Evolutionary conservation across 495 filamentous ascomycete species (phyloP), one percentile per base, ranked within the genome.

Genomic region (Amniculicola lignicola): DNA sequence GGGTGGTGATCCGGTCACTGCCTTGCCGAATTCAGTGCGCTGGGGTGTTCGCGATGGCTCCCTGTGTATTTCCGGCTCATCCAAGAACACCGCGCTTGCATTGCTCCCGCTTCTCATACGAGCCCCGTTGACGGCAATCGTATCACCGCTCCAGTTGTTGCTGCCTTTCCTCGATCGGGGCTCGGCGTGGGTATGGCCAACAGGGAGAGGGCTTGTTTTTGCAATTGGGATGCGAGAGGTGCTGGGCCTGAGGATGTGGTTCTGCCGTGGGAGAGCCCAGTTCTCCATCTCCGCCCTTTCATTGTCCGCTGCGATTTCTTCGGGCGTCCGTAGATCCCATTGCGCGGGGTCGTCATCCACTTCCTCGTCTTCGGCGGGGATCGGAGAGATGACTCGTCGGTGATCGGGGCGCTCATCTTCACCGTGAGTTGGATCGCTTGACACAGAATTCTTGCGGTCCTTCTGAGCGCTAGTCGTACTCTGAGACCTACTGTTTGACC

Each of bases 191-290:
- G 84, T 77, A 29, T 79, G 69, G 1, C 87, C 82, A 50, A 91
- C 81, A n/a, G 89, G 89, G 22, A 82, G 77, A 1, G 87, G 85
- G 62, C 88, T 95, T 10, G 78, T 69, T 57, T 86, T 89, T 10
- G 86, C 81, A 35, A 97, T 76, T 0, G 93, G 93, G 59, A 98
- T 96, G 21, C 87, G 79, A 23, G 91, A 96, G 15, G 69, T 70
- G 57, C 73, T 72, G 23, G 70, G 70, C 33, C 68, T 59, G n/a
- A 70, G 50, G 22, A 44, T 41, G 36, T 70, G 66, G 22, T 63
- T 64, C 27, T 40, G 74, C 74, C 29, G 65, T 70, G 22, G 58
- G n/a, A n/a, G n/a, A 62, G 33, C 64, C 33, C 56, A 71, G 47
- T 79, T 76, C 28, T 73, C 73, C 29, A 75, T 73, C 23, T 72